These are phyloP conservation scores for Fraxinus xanthoxyloides DNA, from an alignment of 305 asterid genomes.

Conservation along the genomic window DNA sequence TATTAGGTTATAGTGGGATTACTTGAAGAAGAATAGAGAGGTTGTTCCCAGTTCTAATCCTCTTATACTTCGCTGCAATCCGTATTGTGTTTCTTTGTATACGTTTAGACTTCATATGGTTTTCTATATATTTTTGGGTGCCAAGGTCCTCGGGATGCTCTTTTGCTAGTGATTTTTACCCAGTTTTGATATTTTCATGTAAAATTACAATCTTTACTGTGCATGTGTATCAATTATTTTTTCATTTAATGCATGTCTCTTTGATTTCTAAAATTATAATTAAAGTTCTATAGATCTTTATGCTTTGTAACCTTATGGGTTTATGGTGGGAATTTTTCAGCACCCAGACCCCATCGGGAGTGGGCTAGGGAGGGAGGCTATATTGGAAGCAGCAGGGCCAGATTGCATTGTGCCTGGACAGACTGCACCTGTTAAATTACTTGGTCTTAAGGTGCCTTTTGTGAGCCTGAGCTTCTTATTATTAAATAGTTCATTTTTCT, in stretches of 20 bases:
- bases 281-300: not conserved
- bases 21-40: not conserved
- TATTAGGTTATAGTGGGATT: not conserved
- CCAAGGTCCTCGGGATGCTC: not conserved
- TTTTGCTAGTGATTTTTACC: not conserved
- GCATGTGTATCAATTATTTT: not conserved
- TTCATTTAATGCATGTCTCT: not conserved
- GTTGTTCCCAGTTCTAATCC: not conserved
- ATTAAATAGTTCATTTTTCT: constrained; percentile 9
- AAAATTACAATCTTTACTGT: not conserved
- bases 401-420: constrained; percentile 96
- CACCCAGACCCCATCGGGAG: constrained; percentile 78
- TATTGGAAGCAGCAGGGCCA: constrained; percentile 94
- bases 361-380: constrained; percentile 76
- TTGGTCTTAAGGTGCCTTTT: constrained; percentile 78
- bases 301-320: not conserved
- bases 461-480: not conserved
- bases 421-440: constrained; percentile 65
- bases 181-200: not conserved
- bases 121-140: not conserved
- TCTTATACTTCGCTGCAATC: not conserved
- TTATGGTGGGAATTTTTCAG: constrained; percentile 37
- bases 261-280: not conserved
- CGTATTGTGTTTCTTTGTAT: not conserved
- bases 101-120: not conserved